These are phyloP conservation scores for Ogataea angusta DNA, from an alignment of 805 yeast species.

Conservation along the genomic window DNA sequence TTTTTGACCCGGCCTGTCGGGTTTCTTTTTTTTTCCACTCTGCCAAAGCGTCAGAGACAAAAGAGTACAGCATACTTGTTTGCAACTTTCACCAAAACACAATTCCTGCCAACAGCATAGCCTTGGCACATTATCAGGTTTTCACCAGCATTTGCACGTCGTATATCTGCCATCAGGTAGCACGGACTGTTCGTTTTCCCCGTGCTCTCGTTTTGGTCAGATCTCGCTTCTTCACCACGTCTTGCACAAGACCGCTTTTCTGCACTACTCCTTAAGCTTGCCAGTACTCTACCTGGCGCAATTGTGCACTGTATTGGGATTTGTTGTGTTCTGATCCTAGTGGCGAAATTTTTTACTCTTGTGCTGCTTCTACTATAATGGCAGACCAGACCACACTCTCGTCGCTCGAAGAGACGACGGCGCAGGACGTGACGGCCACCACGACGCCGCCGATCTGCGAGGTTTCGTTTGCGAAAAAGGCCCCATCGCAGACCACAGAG, in stretches of 20 bases:
- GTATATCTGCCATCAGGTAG: not conserved
- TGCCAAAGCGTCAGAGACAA: slow-evolving; percentile 10
- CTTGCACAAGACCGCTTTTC: not conserved
- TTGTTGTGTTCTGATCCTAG: slow-evolving; percentile 3
- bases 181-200: not conserved
- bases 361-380: slow-evolving; percentile 19
- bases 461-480: slow-evolving; percentile 15
- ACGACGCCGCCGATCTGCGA: slow-evolving; percentile 34
- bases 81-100: slow-evolving; percentile 3
- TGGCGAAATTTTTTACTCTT: slow-evolving; percentile 13
- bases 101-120: not conserved
- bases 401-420: slow-evolving; percentile 28
- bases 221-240: slow-evolving; percentile 1
- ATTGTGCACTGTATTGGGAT: slow-evolving; percentile 4
- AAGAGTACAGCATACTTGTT: slow-evolving; percentile 10
- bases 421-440: slow-evolving; percentile 27
- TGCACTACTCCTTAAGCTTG: not conserved
- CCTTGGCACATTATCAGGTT: not conserved
- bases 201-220: slow-evolving; percentile 5
- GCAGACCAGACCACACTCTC: slow-evolving; percentile 36
- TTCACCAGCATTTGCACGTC: not conserved
- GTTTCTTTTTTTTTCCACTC: slow-evolving; percentile 12
- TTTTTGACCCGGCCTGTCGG: slow-evolving; percentile 12
- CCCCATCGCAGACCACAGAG: slow-evolving; percentile 18
- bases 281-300: slow-evolving; percentile 1